Conservation (phyloP, 352 stramenopile species). For the Thraustotheca clavata region DNA sequence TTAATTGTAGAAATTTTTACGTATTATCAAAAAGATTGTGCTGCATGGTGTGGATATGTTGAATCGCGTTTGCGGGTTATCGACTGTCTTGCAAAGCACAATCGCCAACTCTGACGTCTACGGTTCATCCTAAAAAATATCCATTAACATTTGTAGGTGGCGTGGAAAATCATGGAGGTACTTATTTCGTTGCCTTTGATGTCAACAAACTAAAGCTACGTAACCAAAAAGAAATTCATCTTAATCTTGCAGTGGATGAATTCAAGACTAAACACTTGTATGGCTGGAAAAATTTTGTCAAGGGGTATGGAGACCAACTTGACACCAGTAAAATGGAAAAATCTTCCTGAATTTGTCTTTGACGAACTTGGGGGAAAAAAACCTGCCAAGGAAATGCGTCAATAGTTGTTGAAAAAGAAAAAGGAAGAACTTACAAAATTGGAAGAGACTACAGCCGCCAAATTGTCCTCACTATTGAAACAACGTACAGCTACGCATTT, state of each 20-base stretch:
- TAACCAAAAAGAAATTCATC: slow-evolving; percentile 64
- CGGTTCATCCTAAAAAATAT: slow-evolving; percentile 83
- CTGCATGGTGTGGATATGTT: slow-evolving; percentile 90
- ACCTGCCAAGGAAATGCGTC: slow-evolving; percentile 44
- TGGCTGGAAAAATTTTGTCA: slow-evolving; percentile 80
- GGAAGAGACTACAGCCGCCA: slow-evolving; percentile 27
- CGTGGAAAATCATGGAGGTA: slow-evolving; percentile 46
- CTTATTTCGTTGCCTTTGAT: slow-evolving; percentile 83
- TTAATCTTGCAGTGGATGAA: slow-evolving; percentile 80
- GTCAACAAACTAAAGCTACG: slow-evolving; percentile 70
- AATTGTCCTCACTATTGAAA: not conserved
- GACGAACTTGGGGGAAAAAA: slow-evolving; percentile 73
- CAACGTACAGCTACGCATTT: not conserved
- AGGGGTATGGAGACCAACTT: slow-evolving; percentile 82
- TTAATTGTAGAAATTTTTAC: slow-evolving; percentile 89
- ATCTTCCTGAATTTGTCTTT: slow-evolving; percentile 73
- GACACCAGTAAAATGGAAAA: slow-evolving; percentile 80
- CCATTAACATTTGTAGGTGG: slow-evolving; percentile 40
- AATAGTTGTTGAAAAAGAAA: slow-evolving; percentile 79
- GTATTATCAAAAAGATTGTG: slow-evolving; percentile 80
- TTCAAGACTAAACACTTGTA: slow-evolving; percentile 87
- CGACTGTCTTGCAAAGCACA: slow-evolving; percentile 72
- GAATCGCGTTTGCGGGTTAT: slow-evolving; percentile 90
- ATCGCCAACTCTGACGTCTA: slow-evolving; percentile 57
- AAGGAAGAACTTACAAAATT: slow-evolving; percentile 48